Percentiles rank a stretch among this genome's conserved stretches.
Evolutionary conservation across 2,329 filamentous ascomycete genomes (phyloP).

Genomic region (Capronia coronata): DNA sequence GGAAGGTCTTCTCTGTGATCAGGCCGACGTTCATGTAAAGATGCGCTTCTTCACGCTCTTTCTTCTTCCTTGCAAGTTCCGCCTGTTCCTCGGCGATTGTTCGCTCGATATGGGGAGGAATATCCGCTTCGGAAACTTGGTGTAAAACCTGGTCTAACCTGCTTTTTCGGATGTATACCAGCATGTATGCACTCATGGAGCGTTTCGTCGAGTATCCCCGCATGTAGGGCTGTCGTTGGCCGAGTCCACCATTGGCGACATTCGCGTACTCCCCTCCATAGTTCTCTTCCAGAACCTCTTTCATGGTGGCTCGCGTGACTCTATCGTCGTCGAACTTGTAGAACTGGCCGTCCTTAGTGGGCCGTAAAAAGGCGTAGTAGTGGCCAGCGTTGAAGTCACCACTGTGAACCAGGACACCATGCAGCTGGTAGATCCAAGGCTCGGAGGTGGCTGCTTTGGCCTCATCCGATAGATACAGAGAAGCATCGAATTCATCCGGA

Average conservation of each 20-base stretch:
- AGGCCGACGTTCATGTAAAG: constrained; percentile 81
- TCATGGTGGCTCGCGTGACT: constrained; percentile 85
- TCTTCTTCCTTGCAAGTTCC: constrained; percentile 66
- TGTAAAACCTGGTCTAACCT: constrained; percentile 76
- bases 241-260: constrained; percentile 50
- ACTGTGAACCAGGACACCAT: constrained; percentile 92
- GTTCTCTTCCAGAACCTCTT: constrained; percentile 92
- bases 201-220: constrained; percentile 58
- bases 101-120: constrained; percentile 71
- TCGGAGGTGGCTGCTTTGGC: constrained; percentile 69
- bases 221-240: constrained; percentile 59
- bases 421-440: constrained; percentile 83
- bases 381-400: constrained; percentile 95
- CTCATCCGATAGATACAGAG: constrained; percentile 78
- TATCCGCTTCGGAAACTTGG: constrained; percentile 67
- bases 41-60: constrained; percentile 90
- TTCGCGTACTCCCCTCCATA: constrained; percentile 78
- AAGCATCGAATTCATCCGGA: constrained; percentile 52
- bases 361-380: constrained; percentile 96
- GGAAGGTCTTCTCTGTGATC: constrained; percentile 75
- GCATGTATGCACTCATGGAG: constrained; percentile 91
- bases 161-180: constrained; percentile 91
- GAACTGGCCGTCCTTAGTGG: constrained; percentile 85
- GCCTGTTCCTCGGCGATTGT: constrained; percentile 77
- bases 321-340: constrained; percentile 97